Evolutionary conservation across 2,329 filamentous ascomycete species (phyloP), one percentile per base, ranked within the genome.

Genomic region (Talaromyces sp.): DNA sequence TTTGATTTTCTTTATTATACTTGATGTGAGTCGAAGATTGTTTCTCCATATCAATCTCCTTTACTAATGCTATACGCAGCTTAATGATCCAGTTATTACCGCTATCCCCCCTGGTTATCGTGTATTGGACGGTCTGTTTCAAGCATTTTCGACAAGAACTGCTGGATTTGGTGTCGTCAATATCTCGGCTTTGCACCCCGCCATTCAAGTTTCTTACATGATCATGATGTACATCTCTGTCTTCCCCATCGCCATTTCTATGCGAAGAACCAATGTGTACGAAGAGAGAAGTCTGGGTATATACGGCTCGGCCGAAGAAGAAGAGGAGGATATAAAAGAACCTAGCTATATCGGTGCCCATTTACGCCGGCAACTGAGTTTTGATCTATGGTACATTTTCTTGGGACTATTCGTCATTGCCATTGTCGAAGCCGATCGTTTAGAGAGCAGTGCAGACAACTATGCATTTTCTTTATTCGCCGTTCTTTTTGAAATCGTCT

Each of bases 161-260:
- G 94, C 95, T 3, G 94, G 95, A 0, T 97, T 97, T 73, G 85
- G 90, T 1, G 91, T 90, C 35, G 86, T 98, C 70, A 92, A 90
- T 74, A 80, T 98, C 45, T 82, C 90, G 1, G 80, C 85, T 0
- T 82, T 99, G 1, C 93, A 98, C 70, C 93, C 95, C 1, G 95
- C 91, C 3, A 92, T 97, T 65, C 93, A 97, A 72, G 92, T 96
- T 14, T 92, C 93, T 27, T 98, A 97, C 80, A 83, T 98, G 78
- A 89, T 98, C 77, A 98, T 98, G 95, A 98, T 98, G 95, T 98
- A 98, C 78, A 97, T 98, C 68, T 97, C 93, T 65, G 91, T 97
- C 66, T 96, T 97, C 71, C 94, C 94, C 5, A 96, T 98, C 71
- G 94, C 95, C 74, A 98, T 98, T 72, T 95, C 91, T 7, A 90